Percentiles rank a stretch among this genome's conserved stretches.
phyloP scores from a whole-genome alignment of 2,329 filamentous ascomycete genomes.

The Ophidiomyces ophidiicola region DNA sequence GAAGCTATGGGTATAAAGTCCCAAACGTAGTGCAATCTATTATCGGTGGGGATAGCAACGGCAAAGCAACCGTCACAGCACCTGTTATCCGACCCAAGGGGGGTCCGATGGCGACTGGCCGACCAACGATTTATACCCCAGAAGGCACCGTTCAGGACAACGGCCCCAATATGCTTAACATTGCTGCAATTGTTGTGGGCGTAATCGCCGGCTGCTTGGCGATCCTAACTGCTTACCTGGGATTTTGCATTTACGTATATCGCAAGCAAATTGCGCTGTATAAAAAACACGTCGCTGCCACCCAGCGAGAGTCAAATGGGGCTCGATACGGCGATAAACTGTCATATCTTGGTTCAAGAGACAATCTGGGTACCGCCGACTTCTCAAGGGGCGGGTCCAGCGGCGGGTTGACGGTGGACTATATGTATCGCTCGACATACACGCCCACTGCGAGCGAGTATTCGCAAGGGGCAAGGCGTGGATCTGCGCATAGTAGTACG shows the following conservation, averaged over 20 bases:
- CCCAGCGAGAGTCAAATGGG: conserved; percentile 44
- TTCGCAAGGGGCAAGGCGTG: conserved; percentile 20
- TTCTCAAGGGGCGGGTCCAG: conserved; percentile 3
- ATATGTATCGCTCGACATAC: conserved; percentile 8
- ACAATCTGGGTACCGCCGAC: conserved; percentile 16
- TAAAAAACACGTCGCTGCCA: conserved; percentile 55
- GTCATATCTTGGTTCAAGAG: conserved; percentile 9
- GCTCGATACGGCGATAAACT: conserved; percentile 24
- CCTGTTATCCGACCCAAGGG: conserved; percentile 52
- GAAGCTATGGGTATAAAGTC: conserved; percentile 55
- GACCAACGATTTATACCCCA: conserved; percentile 53
- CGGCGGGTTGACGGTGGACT: conserved; percentile 6
- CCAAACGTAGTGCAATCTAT: conserved; percentile 50
- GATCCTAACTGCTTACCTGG: conserved; percentile 57
- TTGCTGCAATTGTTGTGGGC: conserved; percentile 46
- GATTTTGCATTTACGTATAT: conserved; percentile 67
- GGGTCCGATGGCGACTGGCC: conserved; percentile 60
- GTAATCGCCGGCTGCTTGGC: conserved; percentile 55
- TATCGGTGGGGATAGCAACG: conserved; percentile 55
- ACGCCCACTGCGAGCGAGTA: conserved; percentile 16
- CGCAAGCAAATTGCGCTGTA: conserved; percentile 58
- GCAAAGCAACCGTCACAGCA: conserved; percentile 56
- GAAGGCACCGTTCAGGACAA: conserved; percentile 26
- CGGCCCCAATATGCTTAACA: conserved; percentile 31
- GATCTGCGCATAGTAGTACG: conserved; percentile 37